These are phyloP conservation scores for Penicillium fuscoglaucum DNA, from an alignment of 2,329 filamentous ascomycete genomes.

Conservation along the genomic window DNA sequence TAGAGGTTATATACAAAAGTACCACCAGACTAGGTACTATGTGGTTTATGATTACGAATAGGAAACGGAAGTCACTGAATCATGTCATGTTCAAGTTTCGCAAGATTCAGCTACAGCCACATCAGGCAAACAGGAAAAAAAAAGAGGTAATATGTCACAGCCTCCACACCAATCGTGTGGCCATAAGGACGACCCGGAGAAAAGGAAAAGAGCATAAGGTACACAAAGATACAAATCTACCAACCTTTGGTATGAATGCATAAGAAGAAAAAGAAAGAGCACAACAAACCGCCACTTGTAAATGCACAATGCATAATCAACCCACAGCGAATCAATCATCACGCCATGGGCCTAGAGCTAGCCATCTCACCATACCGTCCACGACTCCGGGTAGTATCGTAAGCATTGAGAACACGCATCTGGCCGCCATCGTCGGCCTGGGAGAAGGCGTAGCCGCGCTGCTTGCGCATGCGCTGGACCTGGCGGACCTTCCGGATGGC, in stretches of 20 bases:
- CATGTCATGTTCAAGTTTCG: slow-evolving; percentile 19
- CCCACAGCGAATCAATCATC: slow-evolving; percentile 21
- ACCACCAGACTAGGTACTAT: not conserved
- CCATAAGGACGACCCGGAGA: slow-evolving; percentile 17
- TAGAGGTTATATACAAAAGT: not conserved
- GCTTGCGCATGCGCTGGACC: slow-evolving; percentile 98
- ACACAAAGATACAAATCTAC: slow-evolving; percentile 21
- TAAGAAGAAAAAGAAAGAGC: slow-evolving; percentile 13
- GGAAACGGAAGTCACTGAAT: not conserved
- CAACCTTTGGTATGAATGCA: slow-evolving; percentile 19
- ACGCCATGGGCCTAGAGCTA: slow-evolving; percentile 51
- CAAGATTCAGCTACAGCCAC: slow-evolving; percentile 21
- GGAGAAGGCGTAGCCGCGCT: slow-evolving; percentile 96
- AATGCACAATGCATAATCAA: slow-evolving; percentile 8
- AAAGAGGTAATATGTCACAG: slow-evolving; percentile 22
- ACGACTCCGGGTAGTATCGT: slow-evolving; percentile 91
- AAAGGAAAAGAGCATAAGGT: slow-evolving; percentile 19
- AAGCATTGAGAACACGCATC: slow-evolving; percentile 91
- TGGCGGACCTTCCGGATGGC: slow-evolving; percentile 97
- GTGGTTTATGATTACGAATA: not conserved
- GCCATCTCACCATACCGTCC: slow-evolving; percentile 96
- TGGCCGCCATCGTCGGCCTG: slow-evolving; percentile 91
- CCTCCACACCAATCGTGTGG: slow-evolving; percentile 19
- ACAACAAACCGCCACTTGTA: slow-evolving; percentile 13
- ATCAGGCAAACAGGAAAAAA: slow-evolving; percentile 13